Conservation (phyloP, 805 yeast genomes). For the Metschnikowia continentalis region DNA sequence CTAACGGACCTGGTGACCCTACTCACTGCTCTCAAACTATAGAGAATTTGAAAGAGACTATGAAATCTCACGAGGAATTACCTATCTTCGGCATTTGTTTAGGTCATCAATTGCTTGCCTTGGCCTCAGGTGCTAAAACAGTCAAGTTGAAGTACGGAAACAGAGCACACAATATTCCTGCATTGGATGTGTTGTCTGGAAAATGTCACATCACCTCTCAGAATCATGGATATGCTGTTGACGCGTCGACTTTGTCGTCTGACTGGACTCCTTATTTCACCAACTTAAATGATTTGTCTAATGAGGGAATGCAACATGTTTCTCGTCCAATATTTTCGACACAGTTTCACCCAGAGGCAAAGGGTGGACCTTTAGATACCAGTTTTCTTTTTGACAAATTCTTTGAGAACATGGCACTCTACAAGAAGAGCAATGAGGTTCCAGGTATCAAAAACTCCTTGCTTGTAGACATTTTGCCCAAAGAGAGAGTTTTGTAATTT, state of each 20-base stretch:
- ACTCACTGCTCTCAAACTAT: constrained; percentile 73
- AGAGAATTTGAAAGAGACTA: constrained; percentile 54
- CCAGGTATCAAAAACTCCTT: constrained; percentile 45
- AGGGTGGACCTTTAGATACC: constrained; percentile 97
- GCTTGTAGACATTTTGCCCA: constrained; percentile 60
- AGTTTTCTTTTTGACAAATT: constrained; percentile 87
- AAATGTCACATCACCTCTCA: constrained; percentile 97
- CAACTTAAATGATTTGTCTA: constrained; percentile 91
- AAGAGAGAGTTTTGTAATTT: constrained; percentile 52
- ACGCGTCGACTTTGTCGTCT: constrained; percentile 64
- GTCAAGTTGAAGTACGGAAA: constrained; percentile 94
- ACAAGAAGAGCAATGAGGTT: constrained; percentile 36
- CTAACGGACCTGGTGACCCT: constrained; percentile 99
- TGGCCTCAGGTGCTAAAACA: constrained; percentile 93
- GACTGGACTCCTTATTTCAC: constrained; percentile 80
- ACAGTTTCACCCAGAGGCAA: constrained; percentile 99
- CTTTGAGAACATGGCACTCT: constrained; percentile 62
- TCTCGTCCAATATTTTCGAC: constrained; percentile 89
- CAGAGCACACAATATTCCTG: constrained; percentile 98
- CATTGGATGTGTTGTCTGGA: constrained; percentile 83
- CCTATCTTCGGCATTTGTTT: constrained; percentile 97
- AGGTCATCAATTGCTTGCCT: constrained; percentile 94
- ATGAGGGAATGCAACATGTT: constrained; percentile 95
- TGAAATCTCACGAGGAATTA: constrained; percentile 60
- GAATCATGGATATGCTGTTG: constrained; percentile 98